Evolutionary conservation across 768 basidiomycete genomes (phyloP).

Genomic region (Leccinum aurantiacum): DNA sequence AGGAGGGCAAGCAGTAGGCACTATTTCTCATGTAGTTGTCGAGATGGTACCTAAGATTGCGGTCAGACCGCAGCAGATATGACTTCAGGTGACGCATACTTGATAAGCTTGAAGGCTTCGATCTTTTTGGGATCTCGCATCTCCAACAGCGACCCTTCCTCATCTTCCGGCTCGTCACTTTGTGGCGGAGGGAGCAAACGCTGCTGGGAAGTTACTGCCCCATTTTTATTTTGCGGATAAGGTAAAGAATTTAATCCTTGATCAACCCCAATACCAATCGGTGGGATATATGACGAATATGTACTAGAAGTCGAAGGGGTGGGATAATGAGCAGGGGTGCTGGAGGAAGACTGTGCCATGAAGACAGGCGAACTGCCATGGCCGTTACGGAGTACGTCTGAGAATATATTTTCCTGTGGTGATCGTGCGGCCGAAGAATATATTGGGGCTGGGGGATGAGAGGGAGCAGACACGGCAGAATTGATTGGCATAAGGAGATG

Average conservation of each 20-base stretch:
- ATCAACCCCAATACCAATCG: slow-evolving; percentile 59
- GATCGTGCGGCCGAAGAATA: slow-evolving; percentile 46
- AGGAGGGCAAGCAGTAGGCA: slow-evolving; percentile 84
- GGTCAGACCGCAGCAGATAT: slow-evolving; percentile 1
- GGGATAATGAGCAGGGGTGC: slow-evolving; percentile 44
- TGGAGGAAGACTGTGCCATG: slow-evolving; percentile 45
- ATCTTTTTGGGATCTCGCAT: slow-evolving; percentile 62
- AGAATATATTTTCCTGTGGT: slow-evolving; percentile 55
- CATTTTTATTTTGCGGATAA: slow-evolving; percentile 41
- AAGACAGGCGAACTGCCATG: slow-evolving; percentile 61
- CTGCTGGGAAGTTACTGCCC: slow-evolving; percentile 21
- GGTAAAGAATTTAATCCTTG: slow-evolving; percentile 50
- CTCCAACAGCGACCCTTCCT: slow-evolving; percentile 41
- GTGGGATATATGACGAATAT: slow-evolving; percentile 50
- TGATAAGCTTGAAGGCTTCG: slow-evolving; percentile 82
- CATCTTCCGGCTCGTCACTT: slow-evolving; percentile 50
- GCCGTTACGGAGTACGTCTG: slow-evolving; percentile 57
- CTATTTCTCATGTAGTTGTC: slow-evolving; percentile 87
- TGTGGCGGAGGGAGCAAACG: slow-evolving; percentile 28
- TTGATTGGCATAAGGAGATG: slow-evolving; percentile 59
- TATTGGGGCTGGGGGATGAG: slow-evolving; percentile 35
- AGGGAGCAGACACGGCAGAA: slow-evolving; percentile 35
- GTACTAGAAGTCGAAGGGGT: slow-evolving; percentile 35
- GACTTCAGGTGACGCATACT: slow-evolving; percentile 42
- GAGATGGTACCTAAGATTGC: slow-evolving; percentile 70